Evolutionary conservation across 768 basidiomycete species (phyloP), one percentile per base, ranked within the genome.

Genomic region (Mycena rebaudengoi): DNA sequence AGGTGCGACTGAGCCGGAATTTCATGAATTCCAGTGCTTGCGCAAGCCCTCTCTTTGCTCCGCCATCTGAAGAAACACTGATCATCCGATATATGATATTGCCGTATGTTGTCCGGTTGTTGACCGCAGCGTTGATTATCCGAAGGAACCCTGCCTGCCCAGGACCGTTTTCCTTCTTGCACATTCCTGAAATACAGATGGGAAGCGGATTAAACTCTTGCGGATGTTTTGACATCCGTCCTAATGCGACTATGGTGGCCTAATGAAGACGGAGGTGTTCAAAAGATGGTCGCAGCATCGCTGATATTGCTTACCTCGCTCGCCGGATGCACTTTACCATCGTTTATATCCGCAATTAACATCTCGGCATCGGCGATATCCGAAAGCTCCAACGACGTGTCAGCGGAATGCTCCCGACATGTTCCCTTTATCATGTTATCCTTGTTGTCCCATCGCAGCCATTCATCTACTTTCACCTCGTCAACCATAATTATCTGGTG

Each of bases 381-480:
- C 8, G 1, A 21, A 25, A 49, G 41, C 6, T 59, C 57, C n/a
- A 39, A 23, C 12, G 46, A 16, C 5, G 30, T 39, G 4, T 33
- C 8, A 1, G 1, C 2, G 37, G 20, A 26, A 26, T 50, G 35
- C 35, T 59, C 57, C 5, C 57, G 57, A 18, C 57, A 48, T 21
- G 37, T 37, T 10, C 56, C 56, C 7, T 48, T 14, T 21, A 58
- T 58, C 45, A 37, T 58, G 45, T 58, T 58, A 1, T 45, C 50
- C n/a, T 59, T 50, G 46, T 48, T 30, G 33, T 59, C 57, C 57
- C 57, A 59, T 7, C 43, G 43, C 43, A 20, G 43, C 8, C 43
- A 20, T 8, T 12, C 8, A 13, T 44, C 43, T 8, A 44, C 13
- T 21, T 12, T 21, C 12, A 44, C 21, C 43, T 44, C 43, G 43